Conservation (phyloP, 179 eudicot species). For the Silene noctiflora region DNA sequence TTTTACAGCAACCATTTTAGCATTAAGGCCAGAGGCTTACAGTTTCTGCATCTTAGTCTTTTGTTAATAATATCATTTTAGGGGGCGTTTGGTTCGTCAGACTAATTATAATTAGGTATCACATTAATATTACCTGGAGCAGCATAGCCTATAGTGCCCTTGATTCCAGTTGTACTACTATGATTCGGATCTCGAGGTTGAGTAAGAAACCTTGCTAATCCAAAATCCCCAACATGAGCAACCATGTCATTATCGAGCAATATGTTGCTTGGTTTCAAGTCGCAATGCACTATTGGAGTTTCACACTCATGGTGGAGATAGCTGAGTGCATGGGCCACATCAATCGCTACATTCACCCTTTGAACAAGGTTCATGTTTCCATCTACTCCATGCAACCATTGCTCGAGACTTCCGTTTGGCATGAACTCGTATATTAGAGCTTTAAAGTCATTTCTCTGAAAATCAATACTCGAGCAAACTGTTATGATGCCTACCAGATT, state of each 20-base stretch:
- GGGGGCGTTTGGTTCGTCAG: too few species aligned
- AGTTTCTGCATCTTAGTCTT: too few species aligned
- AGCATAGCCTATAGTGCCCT: conserved; percentile 14
- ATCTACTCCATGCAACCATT: neutral
- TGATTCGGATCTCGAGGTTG: too few species aligned
- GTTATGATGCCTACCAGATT: too few species aligned
- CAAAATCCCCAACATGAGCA: conserved; percentile 19
- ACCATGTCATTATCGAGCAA: conserved; percentile 7
- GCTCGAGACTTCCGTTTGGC: conserved; percentile 28
- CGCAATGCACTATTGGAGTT: conserved; percentile 24
- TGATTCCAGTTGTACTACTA: too few species aligned
- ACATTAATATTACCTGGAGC: too few species aligned
- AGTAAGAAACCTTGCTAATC: conserved; percentile 20
- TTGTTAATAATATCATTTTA: too few species aligned
- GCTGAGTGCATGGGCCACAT: conserved; percentile 14
- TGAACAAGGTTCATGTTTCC: conserved; percentile 11
- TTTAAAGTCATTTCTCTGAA: conserved; percentile 15
- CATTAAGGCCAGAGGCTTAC: too few species aligned
- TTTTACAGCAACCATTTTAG: too few species aligned
- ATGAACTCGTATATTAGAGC: conserved; percentile 26
- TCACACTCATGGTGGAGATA: conserved; percentile 9
- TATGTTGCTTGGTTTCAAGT: conserved; percentile 7
- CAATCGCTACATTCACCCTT: conserved; percentile 15
- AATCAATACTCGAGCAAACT: conserved; percentile 28
- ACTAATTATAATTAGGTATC: too few species aligned